A percentile compares a stretch with the other conserved stretches of the same genome.
phyloP scores from a whole-genome alignment of 164 flowering plant species.

The Tetracentron sinense region DNA sequence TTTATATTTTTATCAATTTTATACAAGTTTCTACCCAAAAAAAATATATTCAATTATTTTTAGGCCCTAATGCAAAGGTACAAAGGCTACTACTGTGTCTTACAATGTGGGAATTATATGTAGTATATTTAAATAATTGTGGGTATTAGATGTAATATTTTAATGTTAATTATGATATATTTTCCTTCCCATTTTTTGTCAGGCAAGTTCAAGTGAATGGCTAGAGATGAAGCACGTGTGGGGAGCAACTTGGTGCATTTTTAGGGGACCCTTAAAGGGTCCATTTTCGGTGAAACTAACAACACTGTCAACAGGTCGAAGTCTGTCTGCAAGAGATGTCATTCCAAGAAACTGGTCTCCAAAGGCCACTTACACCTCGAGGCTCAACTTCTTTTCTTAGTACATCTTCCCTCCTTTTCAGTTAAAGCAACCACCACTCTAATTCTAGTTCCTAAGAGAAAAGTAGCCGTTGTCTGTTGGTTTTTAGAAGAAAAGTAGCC shows the following conservation, averaged over 20 bases:
- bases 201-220: conserved; percentile 75
- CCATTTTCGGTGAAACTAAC: conserved; percentile 91
- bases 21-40: no score
- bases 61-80: no score
- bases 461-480: conserved; percentile 19
- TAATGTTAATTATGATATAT: no score
- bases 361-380: conserved; percentile 85
- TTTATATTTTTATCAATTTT: no score
- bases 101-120: no score
- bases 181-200: no score
- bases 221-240: conserved; percentile 82
- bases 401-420: no score
- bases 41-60: no score
- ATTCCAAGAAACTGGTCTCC: conserved; percentile 91
- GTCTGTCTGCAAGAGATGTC: conserved; percentile 78
- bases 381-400: conserved; percentile 61
- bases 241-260: conserved; percentile 92
- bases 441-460: neutral
- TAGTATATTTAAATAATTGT: no score
- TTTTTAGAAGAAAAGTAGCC: conserved; percentile 28
- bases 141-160: no score
- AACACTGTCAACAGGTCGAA: conserved; percentile 50
- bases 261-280: conserved; percentile 72
- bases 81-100: no score
- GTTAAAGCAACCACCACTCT: neutral